Base-by-base conservation (phyloP, 768 basidiomycete genomes). In the Boletus sensibilis region DNA sequence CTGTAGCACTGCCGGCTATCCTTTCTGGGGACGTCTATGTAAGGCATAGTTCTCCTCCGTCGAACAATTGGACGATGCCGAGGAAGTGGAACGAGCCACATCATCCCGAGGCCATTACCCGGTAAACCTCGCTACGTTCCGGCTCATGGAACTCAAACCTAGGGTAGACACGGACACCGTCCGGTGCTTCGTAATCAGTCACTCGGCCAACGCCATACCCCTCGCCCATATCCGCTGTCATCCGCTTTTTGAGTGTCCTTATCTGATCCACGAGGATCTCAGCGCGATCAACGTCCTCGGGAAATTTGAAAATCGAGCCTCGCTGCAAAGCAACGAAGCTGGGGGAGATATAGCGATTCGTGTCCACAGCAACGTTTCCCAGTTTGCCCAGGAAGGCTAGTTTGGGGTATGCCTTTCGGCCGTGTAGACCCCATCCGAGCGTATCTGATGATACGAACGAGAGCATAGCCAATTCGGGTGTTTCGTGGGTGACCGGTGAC, bases 271-370 rank as follows among this genome's bases (percentile, higher is more conserved):
- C 59, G 55, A 74, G 61, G 60, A 64, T 57, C 63, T 76, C 70
- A 42, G 66, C 66, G 41, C 61, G 43, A 78, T 61, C 62, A 66
- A 67, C n/a, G 68, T 72, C 57, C 64, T 66, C 45, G 74, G 71
- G 51, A 71, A 74, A 45, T 69, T 74, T 64, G 57, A 39, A 62
- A 70, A 71, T 40, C 56, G 48, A 55, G 76, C 68, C 39, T 68
- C 61, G 55, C 61, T 43, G 13, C 77, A 73, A 53, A 77, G 66
- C 37, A 73, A 62, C 31, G 81, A 83, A 25, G 79, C 77, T 4
- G 81, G 82, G 82, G 1, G 85, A 86, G 42, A 87, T 75, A 62
- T 81, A 84, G 38, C 72, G 72, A 65, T 82, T 82, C 18, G 68
- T 71, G 23, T 75, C 76, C 40, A 78, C 79, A 44, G 74, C 76